Conservation (phyloP, 2,329 filamentous ascomycete species). For the Shiraia bambusicola region DNA sequence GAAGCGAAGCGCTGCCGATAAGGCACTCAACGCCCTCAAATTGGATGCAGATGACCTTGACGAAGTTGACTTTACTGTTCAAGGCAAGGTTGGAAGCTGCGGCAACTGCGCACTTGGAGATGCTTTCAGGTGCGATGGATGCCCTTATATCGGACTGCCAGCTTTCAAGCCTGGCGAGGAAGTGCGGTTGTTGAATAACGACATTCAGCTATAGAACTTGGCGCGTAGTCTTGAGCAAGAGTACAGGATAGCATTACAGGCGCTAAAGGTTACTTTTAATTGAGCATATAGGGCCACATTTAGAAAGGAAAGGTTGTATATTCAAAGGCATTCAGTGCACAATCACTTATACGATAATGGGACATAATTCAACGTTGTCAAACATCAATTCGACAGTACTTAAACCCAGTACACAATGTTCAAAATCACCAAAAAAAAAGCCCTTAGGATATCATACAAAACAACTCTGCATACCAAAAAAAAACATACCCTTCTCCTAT, state of each 20-base stretch:
- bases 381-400: background rate
- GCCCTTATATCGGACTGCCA: conserved; percentile 86
- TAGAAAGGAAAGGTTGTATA: conserved; percentile 3
- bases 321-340: background rate
- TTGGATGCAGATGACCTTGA: conserved; percentile 75
- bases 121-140: conserved; percentile 66
- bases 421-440: too few species aligned
- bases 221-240: background rate
- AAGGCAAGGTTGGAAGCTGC: conserved; percentile 93
- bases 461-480: background rate
- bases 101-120: conserved; percentile 93
- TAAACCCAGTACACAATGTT: too few species aligned
- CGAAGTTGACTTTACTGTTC: conserved; percentile 95
- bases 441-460: background rate
- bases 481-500: background rate
- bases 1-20: conserved; percentile 66
- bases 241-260: conserved; percentile 2
- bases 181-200: conserved; percentile 81
- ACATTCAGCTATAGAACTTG: conserved; percentile 74
- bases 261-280: conserved; percentile 3
- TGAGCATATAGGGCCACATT: background rate
- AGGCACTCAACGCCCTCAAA: conserved; percentile 65
- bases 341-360: background rate
- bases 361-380: background rate
- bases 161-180: conserved; percentile 98